Percentiles rank a stretch among this genome's conserved stretches.
Evolutionary conservation across 1,284 basidiomycete species (phyloP).

Genomic region (Serendipita sp.): DNA sequence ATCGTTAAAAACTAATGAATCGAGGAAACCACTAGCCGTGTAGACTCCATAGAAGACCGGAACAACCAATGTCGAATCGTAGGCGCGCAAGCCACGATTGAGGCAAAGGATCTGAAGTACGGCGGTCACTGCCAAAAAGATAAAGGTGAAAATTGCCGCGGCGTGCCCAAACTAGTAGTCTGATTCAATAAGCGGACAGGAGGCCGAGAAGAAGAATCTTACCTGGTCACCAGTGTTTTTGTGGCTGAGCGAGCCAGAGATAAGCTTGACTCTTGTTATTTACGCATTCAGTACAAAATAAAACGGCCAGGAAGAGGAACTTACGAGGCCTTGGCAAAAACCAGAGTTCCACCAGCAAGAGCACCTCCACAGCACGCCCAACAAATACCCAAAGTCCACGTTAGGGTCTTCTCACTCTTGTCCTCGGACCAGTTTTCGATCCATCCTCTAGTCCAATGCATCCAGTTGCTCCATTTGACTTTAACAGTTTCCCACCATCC

Average conservation of each 20-base stretch:
- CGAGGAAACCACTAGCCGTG: slow-evolving; percentile 34
- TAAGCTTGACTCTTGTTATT: slow-evolving; percentile 48
- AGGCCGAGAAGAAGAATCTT: background rate
- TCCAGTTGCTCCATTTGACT: slow-evolving; percentile 30
- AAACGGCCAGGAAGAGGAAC: slow-evolving; percentile 23
- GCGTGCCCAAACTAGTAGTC: slow-evolving; percentile 52
- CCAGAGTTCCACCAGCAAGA: slow-evolving; percentile 73
- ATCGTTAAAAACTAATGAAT: slow-evolving; percentile 65
- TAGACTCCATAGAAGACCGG: slow-evolving; percentile 54
- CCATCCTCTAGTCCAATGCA: slow-evolving; percentile 41
- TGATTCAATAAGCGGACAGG: background rate
- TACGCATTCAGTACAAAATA: slow-evolving; percentile 9
- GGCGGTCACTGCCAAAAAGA: slow-evolving; percentile 65
- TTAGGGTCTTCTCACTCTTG: slow-evolving; percentile 68
- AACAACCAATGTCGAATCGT: slow-evolving; percentile 63
- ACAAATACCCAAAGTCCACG: slow-evolving; percentile 79
- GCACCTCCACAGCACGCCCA: slow-evolving; percentile 87
- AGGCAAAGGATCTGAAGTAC: slow-evolving; percentile 83
- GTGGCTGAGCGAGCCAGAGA: slow-evolving; percentile 59
- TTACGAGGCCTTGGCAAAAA: slow-evolving; percentile 81
- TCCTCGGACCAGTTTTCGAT: slow-evolving; percentile 65
- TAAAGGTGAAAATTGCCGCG: slow-evolving; percentile 69
- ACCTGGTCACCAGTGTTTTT: slow-evolving; percentile 65
- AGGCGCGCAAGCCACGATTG: slow-evolving; percentile 70
- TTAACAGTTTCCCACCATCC: slow-evolving; percentile 15